Conservation (phyloP, 805 yeast genomes). For the Yamadazyma kitorensis region DNA sequence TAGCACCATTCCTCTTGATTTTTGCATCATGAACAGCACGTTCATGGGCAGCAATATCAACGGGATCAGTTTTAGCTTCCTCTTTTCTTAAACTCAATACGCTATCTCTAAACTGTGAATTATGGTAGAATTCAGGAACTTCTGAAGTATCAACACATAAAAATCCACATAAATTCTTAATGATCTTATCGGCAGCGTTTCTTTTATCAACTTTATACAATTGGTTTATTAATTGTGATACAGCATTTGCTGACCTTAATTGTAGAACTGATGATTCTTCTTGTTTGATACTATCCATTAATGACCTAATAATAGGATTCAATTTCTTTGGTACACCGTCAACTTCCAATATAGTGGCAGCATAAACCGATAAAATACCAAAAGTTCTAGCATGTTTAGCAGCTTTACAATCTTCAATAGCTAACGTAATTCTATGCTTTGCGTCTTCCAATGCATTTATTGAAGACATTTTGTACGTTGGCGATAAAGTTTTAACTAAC, state of each 20-base stretch:
- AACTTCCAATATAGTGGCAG: conserved; percentile 67
- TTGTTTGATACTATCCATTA: conserved; percentile 88
- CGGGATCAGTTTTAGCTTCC: conserved; percentile 61
- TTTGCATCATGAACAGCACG: conserved; percentile 68
- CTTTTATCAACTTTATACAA: conserved; percentile 55
- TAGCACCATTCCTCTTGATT: conserved; percentile 83
- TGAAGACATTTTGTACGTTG: conserved; percentile 68
- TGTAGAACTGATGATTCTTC: conserved; percentile 72
- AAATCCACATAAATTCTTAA: conserved; percentile 88
- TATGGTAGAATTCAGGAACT: conserved; percentile 85
- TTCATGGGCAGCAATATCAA: conserved; percentile 59
- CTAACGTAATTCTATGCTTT: conserved; percentile 58
- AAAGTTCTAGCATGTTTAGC: conserved; percentile 49
- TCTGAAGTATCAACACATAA: conserved; percentile 94
- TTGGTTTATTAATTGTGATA: conserved; percentile 60
- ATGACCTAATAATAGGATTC: conserved; percentile 81
- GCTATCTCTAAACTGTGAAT: conserved; percentile 47
- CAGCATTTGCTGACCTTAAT: conserved; percentile 62
- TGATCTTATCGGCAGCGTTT: conserved; percentile 84
- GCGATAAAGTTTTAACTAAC: conserved; percentile 57
- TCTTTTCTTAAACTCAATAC: conserved; percentile 79
- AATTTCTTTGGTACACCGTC: conserved; percentile 79
- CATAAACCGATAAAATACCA: conserved; percentile 69
- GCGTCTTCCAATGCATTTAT: conserved; percentile 77
- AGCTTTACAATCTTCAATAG: conserved; percentile 66